A percentile compares a stretch with the other conserved stretches of the same genome.
phyloP scores from a whole-genome alignment of 1,139 yeast species.

The Debaryomyces nepalensis region DNA sequence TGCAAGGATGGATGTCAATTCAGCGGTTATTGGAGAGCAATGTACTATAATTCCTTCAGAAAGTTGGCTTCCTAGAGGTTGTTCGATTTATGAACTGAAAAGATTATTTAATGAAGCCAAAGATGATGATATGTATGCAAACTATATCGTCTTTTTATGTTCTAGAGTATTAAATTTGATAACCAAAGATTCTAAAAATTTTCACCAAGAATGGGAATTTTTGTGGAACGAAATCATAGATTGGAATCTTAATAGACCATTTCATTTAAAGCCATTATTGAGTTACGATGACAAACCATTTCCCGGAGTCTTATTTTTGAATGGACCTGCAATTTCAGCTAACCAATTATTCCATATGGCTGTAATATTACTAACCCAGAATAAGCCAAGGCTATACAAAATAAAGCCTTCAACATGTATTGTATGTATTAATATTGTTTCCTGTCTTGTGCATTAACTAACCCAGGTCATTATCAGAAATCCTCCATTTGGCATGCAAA shows the following conservation, averaged over 20 bases:
- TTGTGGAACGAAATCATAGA: slow-evolving; percentile 39
- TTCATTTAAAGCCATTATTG: slow-evolving; percentile 32
- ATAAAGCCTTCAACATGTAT: slow-evolving; percentile 15
- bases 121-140: slow-evolving; percentile 43
- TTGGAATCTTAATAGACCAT: slow-evolving; percentile 40
- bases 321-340: slow-evolving; percentile 43
- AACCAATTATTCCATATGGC: slow-evolving; percentile 47
- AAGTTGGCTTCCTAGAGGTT: slow-evolving; percentile 37
- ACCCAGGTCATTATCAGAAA: slow-evolving; percentile 17
- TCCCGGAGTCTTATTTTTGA: slow-evolving; percentile 38
- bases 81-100: slow-evolving; percentile 26
- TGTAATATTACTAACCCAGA: slow-evolving; percentile 40
- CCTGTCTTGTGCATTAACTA: slow-evolving; percentile 1
- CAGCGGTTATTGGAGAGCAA: slow-evolving; percentile 39
- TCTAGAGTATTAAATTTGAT: slow-evolving; percentile 39
- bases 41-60: slow-evolving; percentile 35
- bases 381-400: slow-evolving; percentile 39
- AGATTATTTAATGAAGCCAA: slow-evolving; percentile 24
- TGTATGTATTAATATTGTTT: slow-evolving; percentile 7
- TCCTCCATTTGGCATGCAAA: slow-evolving; percentile 48
- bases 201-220: slow-evolving; percentile 38
- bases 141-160: slow-evolving; percentile 41
- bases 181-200: slow-evolving; percentile 24
- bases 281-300: slow-evolving; percentile 34
- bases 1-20: slow-evolving; percentile 43